Conservation (phyloP, 2,329 filamentous ascomycete genomes). For the Nigrograna mackinnonii region DNA sequence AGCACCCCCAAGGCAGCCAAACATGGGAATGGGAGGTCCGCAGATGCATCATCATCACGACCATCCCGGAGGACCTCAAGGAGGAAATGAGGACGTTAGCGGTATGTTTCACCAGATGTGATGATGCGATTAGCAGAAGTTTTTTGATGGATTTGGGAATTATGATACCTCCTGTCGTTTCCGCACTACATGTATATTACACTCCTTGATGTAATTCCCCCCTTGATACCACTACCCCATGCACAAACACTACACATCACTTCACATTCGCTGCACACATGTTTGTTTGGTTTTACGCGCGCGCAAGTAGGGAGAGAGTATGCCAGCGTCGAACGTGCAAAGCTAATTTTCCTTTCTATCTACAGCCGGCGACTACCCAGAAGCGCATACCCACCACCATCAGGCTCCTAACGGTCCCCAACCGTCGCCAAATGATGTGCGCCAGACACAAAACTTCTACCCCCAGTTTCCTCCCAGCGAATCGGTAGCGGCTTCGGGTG, state of each 20-base stretch:
- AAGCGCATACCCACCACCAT: constrained; percentile 70
- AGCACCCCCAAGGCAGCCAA: constrained; percentile 63
- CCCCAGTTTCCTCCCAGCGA: constrained; percentile 65
- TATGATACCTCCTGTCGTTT: constrained; percentile 47
- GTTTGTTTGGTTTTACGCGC: constrained; percentile 24
- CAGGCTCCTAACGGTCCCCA: constrained; percentile 60
- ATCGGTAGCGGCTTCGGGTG: constrained; percentile 54
- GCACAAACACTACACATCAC: constrained; percentile 29
- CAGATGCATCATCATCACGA: constrained; percentile 74
- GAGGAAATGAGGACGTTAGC: constrained; percentile 80
- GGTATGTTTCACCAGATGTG: constrained; percentile 98
- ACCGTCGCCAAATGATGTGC: constrained; percentile 65
- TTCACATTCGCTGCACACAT: constrained; percentile 20
- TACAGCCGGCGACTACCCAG: constrained; percentile 61
- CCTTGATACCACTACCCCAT: constrained; percentile 41
- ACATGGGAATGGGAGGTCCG: constrained; percentile 67
- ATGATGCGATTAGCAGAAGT: constrained; percentile 52
- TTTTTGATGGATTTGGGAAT: constrained; percentile 36
- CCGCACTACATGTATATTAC: constrained; percentile 47
- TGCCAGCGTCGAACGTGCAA: constrained; percentile 32
- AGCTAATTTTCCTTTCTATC: constrained; percentile 50
- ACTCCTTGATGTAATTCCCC: constrained; percentile 47
- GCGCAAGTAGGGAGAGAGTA: constrained; percentile 18
- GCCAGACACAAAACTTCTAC: constrained; percentile 78
- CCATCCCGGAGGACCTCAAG: constrained; percentile 67